Evolutionary conservation across 768 basidiomycete genomes (phyloP), one percentile per base, ranked within the genome.

Genomic region (Mycena haematopus): DNA sequence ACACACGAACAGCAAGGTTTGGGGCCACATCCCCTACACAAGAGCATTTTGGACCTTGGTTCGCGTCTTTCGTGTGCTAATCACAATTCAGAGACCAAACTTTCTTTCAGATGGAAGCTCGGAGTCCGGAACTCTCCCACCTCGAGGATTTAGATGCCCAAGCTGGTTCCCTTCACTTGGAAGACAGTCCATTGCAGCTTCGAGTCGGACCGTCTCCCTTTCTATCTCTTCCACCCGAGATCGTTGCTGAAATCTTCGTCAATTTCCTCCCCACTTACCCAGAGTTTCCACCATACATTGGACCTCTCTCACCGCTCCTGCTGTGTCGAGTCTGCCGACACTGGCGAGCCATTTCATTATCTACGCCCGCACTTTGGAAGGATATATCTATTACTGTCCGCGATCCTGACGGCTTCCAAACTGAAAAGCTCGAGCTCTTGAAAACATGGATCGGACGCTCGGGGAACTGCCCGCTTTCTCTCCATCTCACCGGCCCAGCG

Each of bases 221-320:
- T 5, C 10, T 19, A 17, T 22, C 10, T 24, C 21, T 59, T 13
- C 58, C 50, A 3, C 50, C 58, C 1, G 58, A 59, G 52, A 52
- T 52, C n/a, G 11, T 59, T 3, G 19, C 49, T 2, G 27, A 42
- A 44, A 53, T 45, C 3, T 60, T 53, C 22, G 1, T 31, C 14
- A 9, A 44, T 27, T 60, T 60, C 31, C 51, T 60, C 31, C 58
- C 58, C 21, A 29, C 4, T 4, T 60, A 60, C 27, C 58, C 51
- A 7, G 51, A 46, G 14, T 40, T 38, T 22, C 58, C 58, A 7
- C 21, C 29, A 13, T 22, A 24, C 17, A 13, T 22, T 19, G 42
- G 42, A 8, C 6, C 31, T 14, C 38, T 46, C 11, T 60, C 51
- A 8, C 58, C 51, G 1, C 40, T 60, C 15, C 2, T 60, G 19